A percentile compares a stretch with the other conserved stretches of the same genome.
phyloP scores from a whole-genome alignment of 345 rosid species.

The Brassica carinata region DNA sequence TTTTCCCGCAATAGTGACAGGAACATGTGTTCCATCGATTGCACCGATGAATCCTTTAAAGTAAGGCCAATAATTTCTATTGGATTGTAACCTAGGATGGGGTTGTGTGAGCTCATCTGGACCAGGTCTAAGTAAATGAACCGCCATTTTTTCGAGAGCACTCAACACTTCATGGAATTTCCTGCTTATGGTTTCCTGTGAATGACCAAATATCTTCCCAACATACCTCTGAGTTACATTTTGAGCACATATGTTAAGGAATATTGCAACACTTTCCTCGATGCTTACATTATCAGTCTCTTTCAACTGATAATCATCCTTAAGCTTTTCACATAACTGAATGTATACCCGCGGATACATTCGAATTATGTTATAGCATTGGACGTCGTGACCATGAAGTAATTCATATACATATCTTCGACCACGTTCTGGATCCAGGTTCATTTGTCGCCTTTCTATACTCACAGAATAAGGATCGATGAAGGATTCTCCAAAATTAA shows the following conservation, averaged over 20 bases:
- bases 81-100: no score
- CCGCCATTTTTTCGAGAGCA: not conserved
- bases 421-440: not conserved
- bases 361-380: conserved; percentile 5
- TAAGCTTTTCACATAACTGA: not conserved
- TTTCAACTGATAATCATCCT: conserved; percentile 7
- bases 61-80: no score
- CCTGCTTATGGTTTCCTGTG: no score
- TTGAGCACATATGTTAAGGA: conserved; percentile 3
- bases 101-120: no score
- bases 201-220: conserved; percentile 9
- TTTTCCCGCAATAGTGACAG: no score
- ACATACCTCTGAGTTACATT: not conserved
- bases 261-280: not conserved
- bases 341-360: not conserved
- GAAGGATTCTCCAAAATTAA: not conserved
- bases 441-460: not conserved
- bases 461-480: not conserved
- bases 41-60: no score
- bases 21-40: no score
- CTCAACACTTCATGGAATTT: no score
- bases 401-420: not conserved
- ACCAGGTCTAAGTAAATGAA: no score
- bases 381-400: not conserved
- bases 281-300: not conserved